Evolutionary conservation across 2,329 filamentous ascomycete genomes (phyloP), one percentile per base, ranked within the genome.

Genomic region (Nigrospora sphaerica): DNA sequence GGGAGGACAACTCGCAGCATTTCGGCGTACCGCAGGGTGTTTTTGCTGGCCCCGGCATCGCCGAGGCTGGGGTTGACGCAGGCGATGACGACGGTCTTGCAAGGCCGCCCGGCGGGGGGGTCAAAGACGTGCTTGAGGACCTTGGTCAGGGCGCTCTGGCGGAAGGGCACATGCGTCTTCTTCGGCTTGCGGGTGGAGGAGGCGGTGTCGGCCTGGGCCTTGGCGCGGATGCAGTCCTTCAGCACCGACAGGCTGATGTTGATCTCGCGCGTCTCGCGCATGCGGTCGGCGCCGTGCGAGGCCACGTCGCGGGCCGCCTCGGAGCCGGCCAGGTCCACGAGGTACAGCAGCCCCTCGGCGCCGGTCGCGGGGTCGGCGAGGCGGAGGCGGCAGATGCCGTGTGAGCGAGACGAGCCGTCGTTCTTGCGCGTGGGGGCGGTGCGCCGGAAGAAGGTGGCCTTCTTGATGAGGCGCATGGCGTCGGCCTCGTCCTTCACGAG

Each of bases 201-300:
- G 7, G 53, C 41, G 7, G 57, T 56, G 38, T 73, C 66, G 0
- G 62, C 52, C 32, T 64, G 55, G 1, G 68, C 67, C 35, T 68
- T 67, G 2, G 67, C 70, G 1, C 73, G 67, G 42, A 78, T 77
- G 47, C 73, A 77, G 51, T 77, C 74, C 49, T 77, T 77, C 3
- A 78, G 63, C 0, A 71, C 64, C 0, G 72, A 74, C 0, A 76
- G 62, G 48, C 71, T 74, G 10, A 59, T 64, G 52, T 75, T 75
- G 59, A 75, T 75, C 54, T 74, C 67, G 12, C 64, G 61, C 4
- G 70, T 63, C 53, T 75, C 72, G 35, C 65, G 64, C 63, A 74
- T 72, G 7, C 72, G 69, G 28, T 68, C 65, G 2, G 64, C 56
- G 3, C 62, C 62, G 53, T 75, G 71, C 4, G 51, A 50, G 0